These are phyloP conservation scores for Marsdenia floribunda DNA, from an alignment of 257 asterid genomes.

Conservation along the genomic window DNA sequence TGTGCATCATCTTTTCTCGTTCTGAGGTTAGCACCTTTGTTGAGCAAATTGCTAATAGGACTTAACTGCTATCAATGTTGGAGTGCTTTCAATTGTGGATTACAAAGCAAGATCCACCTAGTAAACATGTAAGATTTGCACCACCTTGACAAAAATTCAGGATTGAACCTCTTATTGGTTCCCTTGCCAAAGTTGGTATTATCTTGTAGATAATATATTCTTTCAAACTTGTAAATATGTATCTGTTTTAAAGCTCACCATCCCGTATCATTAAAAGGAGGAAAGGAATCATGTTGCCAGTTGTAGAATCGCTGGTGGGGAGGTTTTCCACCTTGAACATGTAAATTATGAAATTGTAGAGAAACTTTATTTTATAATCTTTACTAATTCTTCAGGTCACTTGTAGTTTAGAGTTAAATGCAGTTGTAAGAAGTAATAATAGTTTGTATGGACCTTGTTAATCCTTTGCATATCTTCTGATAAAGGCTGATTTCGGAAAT, in stretches of 20 bases:
- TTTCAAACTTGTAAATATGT: slow-evolving; percentile 11
- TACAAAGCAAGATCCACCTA: not conserved
- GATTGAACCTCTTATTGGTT: slow-evolving; percentile 1
- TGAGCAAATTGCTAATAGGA: not conserved
- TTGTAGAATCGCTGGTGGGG: slow-evolving; percentile 18
- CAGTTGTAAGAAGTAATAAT: not conserved
- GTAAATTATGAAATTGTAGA: slow-evolving; percentile 8
- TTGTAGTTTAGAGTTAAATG: not conserved
- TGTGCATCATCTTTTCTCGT: not conserved
- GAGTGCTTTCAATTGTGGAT: slow-evolving; percentile 5
- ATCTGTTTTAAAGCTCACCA: slow-evolving; percentile 9
- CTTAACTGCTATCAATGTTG: not conserved
- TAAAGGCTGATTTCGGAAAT: not conserved
- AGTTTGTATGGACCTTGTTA: not conserved
- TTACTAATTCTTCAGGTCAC: not conserved
- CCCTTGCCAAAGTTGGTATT: not conserved
- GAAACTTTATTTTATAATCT: not conserved
- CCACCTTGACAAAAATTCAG: slow-evolving; percentile 3
- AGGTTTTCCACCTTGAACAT: slow-evolving; percentile 8
- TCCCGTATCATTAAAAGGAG: slow-evolving; percentile 9
- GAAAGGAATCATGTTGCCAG: slow-evolving; percentile 4
- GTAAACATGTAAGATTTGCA: not conserved
- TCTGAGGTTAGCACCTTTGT: not conserved
- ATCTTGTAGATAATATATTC: slow-evolving; percentile 1
- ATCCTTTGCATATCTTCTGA: not conserved